Evolutionary conservation across 768 basidiomycete species (phyloP).

Genomic region (Suillus brevipes): DNA sequence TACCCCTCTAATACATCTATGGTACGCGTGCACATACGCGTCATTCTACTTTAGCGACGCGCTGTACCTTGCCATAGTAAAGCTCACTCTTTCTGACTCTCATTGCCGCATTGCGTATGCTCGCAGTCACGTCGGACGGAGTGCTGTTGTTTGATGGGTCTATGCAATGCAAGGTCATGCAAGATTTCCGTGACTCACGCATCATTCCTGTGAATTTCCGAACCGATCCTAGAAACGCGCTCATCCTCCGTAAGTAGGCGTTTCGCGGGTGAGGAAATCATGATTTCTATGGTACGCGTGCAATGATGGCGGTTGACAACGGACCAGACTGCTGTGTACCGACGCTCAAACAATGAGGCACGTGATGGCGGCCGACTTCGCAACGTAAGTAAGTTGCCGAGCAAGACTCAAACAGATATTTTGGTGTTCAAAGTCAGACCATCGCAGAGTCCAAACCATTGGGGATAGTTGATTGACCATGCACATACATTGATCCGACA

Average conservation of each 20-base stretch:
- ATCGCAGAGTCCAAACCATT: not conserved
- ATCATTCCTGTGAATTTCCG: constrained; percentile 23
- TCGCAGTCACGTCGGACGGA: constrained; percentile 50
- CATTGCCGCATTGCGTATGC: constrained; percentile 55
- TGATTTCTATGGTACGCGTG: not conserved
- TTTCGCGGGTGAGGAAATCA: constrained; percentile 32
- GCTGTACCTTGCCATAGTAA: constrained; percentile 12
- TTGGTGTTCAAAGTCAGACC: constrained; percentile 4
- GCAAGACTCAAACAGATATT: not conserved
- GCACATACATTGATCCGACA: not conserved
- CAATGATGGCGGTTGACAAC: not conserved
- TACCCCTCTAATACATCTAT: constrained; percentile 67
- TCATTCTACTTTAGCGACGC: constrained; percentile 29
- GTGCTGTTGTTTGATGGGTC: constrained; percentile 32
- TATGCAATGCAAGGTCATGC: constrained; percentile 14
- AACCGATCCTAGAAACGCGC: constrained; percentile 25
- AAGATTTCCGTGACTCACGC: constrained; percentile 23
- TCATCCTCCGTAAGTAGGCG: constrained; percentile 37
- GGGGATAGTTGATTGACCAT: not conserved
- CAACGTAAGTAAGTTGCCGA: not conserved
- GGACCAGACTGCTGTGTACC: not conserved
- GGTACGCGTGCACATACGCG: constrained; percentile 26
- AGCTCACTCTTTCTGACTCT: constrained; percentile 62
- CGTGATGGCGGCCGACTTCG: not conserved
- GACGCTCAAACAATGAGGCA: not conserved